Evolutionary conservation across 1,284 basidiomycete species (phyloP), one percentile per base, ranked within the genome.

Genomic region (Pholiota adiposa): DNA sequence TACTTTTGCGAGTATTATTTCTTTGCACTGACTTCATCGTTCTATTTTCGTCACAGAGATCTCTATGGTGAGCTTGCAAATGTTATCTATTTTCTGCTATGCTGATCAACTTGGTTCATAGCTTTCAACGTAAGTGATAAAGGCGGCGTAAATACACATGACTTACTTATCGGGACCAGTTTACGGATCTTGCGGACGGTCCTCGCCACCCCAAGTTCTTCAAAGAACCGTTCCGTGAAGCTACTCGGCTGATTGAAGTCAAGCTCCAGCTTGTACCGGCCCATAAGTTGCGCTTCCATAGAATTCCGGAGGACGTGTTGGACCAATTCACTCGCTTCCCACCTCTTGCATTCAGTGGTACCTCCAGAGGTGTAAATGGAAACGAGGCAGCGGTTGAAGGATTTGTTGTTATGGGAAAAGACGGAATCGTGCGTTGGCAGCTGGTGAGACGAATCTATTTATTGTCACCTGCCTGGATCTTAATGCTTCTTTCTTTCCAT

Each of bases 191-290:
- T 29, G 70, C 72, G 40, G 69, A 70, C 25, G 75, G 76, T 25
- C 75, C 81, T 27, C 75, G 77, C 67, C 75, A 81, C 63, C 73
- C 77, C 3, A 67, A 71, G 4, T 85, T 88, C 72, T 88, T 90
- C 69, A 78, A 84, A 41, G 79, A 84, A 56, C 71, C 72, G 8
- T 86, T 88, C 67, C 79, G 82, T 55, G 88, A 90, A 69, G 86
- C 86, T 3, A 85, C 83, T 5, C 80, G 86, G 16, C 77, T 88
- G 34, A 81, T 89, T 44, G 83, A 86, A 63, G 73, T 88, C 58
- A 78, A 79, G 52, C 72, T 89, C n/a, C 74, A 72, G 36, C 66
- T 89, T 51, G 76, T 82, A 48, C 71, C 72, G 25, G 58, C 59
- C 18, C 67, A 70, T 1, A 59, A 70, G 16, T 61, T 80, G 53